A percentile compares a stretch with the other conserved stretches of the same genome.
These are phyloP conservation scores for Hevea brasiliensis DNA, from an alignment of 345 rosid species.

Conservation along the genomic window DNA sequence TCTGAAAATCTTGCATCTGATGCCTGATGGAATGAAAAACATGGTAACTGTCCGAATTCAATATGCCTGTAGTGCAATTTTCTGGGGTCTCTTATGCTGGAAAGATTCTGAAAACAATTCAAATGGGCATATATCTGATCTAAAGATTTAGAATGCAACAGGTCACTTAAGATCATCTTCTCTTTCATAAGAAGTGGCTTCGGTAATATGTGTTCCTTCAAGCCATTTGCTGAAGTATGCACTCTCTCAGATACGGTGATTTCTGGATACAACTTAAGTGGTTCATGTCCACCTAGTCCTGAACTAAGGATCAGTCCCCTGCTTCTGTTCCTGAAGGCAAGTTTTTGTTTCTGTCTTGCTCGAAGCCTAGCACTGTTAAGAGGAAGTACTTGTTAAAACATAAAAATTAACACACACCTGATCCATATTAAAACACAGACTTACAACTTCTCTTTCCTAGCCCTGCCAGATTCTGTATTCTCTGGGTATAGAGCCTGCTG, in stretches of 20 bases:
- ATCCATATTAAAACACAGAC: not conserved
- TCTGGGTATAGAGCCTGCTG: not conserved
- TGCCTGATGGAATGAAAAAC: not conserved
- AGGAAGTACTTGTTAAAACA: not conserved
- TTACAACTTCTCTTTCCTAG: constrained; percentile 12
- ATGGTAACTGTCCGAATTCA: not conserved
- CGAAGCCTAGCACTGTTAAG: constrained; percentile 17
- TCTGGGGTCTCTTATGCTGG: not conserved
- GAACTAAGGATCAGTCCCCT: constrained; percentile 4
- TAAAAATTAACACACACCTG: not conserved
- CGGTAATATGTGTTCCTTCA: not conserved
- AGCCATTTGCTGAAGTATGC: not conserved
- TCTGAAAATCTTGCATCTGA: constrained; percentile 1
- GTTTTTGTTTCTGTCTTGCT: constrained; percentile 10
- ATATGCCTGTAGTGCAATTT: not conserved
- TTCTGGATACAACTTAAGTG: not conserved
- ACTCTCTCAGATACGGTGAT: not conserved
- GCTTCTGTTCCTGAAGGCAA: constrained; percentile 6
- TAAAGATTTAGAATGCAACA: not conserved
- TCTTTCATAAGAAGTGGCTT: not conserved
- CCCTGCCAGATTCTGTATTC: not conserved
- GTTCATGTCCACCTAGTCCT: not conserved
- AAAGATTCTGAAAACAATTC: not conserved
- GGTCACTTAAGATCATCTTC: not conserved
- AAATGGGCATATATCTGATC: not conserved